Evolutionary conservation across 192 early-diverging fungal species (phyloP).

Genomic region (Diversispora eburnea): DNA sequence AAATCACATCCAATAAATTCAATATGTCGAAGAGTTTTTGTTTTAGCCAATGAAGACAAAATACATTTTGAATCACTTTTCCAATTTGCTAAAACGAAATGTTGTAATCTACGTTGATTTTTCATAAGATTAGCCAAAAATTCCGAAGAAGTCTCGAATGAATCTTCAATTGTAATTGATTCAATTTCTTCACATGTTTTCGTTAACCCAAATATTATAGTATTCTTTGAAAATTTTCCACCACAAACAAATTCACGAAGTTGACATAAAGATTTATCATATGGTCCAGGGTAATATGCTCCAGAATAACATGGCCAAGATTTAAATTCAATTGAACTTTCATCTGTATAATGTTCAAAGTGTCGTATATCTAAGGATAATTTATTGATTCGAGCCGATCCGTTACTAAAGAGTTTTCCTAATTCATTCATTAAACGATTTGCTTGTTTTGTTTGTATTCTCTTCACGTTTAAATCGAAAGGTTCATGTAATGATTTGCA

Average conservation of each 20-base stretch:
- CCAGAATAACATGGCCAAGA: slow-evolving; percentile 20
- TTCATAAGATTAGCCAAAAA: slow-evolving; percentile 3
- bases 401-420: slow-evolving; percentile 2
- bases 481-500: background rate
- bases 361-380: background rate
- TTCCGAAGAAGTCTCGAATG: background rate
- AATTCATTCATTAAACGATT: background rate
- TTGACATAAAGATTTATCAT: background rate
- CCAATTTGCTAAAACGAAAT: slow-evolving; percentile 9
- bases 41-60: background rate
- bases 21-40: background rate
- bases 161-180: background rate
- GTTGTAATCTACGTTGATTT: background rate
- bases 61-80: background rate
- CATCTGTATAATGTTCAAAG: background rate
- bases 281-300: background rate
- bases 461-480: background rate
- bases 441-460: background rate
- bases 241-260: slow-evolving; percentile 15
- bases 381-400: background rate
- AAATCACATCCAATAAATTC: slow-evolving; percentile 9
- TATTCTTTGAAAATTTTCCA: slow-evolving; percentile 3
- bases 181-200: slow-evolving; percentile 9
- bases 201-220: background rate
- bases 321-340: background rate